A percentile compares a stretch with the other conserved stretches of the same genome.
Conservation (phyloP, 2,329 filamentous ascomycete genomes). For the Epichloe baconii region DNA sequence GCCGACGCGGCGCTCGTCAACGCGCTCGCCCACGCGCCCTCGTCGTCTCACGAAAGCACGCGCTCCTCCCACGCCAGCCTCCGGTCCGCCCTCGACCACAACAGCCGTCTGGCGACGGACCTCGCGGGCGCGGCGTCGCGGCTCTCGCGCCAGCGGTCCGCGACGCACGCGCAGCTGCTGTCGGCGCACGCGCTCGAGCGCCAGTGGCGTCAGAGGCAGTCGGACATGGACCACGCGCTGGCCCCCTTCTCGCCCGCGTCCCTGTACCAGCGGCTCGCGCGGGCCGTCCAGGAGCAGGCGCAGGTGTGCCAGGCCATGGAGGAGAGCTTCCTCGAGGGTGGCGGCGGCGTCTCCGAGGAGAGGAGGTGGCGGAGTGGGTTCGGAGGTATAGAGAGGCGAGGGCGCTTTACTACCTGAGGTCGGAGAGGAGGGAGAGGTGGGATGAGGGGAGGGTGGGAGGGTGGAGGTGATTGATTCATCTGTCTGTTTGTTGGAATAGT, state of each 20-base stretch:
- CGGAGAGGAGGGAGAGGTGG: conserved; percentile 85
- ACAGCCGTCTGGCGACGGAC: conserved; percentile 54
- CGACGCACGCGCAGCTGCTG: conserved; percentile 69
- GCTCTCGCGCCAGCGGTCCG: conserved; percentile 47
- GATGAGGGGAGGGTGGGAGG: conserved; percentile 91
- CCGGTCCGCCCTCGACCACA: conserved; percentile 52
- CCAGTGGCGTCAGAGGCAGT: conserved; percentile 82
- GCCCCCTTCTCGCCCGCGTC: conserved; percentile 76
- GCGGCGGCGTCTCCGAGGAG: conserved; percentile 45
- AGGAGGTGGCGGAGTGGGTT: conserved; percentile 80
- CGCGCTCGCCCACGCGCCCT: conserved; percentile 56
- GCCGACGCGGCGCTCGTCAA: conserved; percentile 52
- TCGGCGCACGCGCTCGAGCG: conserved; percentile 76
- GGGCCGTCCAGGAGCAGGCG: conserved; percentile 72
- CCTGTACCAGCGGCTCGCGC: conserved; percentile 68
- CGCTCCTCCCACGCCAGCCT: conserved; percentile 51
- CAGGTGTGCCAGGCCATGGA: conserved; percentile 68
- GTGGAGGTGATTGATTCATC: conserved; percentile 59
- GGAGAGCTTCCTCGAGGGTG: conserved; percentile 74
- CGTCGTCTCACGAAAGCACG: conserved; percentile 60
- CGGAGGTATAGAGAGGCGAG: conserved; percentile 68
- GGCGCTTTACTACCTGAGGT: conserved; percentile 63
- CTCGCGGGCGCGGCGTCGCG: conserved; percentile 46
- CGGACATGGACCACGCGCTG: conserved; percentile 75
- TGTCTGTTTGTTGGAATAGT: not conserved